Conservation (phyloP, 2,329 filamentous ascomycete genomes). For the Aspergillus thermomutatus region DNA sequence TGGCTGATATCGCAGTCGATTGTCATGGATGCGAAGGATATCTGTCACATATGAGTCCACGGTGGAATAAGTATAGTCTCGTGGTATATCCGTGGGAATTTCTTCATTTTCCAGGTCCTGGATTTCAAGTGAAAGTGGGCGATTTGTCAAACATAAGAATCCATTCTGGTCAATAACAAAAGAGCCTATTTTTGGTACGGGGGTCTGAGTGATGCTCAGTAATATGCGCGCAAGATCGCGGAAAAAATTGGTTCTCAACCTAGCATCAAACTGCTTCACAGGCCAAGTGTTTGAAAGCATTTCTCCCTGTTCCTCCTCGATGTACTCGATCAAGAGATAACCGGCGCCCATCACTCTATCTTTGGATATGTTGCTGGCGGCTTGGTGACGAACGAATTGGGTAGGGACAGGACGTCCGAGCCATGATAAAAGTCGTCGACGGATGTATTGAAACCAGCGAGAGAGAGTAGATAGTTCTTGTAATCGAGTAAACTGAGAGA, state of each 20-base stretch:
- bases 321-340: slow-evolving; percentile 21
- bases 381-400: not conserved
- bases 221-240: slow-evolving; percentile 15
- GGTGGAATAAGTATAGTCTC: slow-evolving; percentile 6
- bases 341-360: not conserved
- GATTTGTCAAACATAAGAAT: slow-evolving; percentile 15
- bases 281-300: slow-evolving; percentile 24
- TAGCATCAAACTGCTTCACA: slow-evolving; percentile 8
- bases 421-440: slow-evolving; percentile 3
- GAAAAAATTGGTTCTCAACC: slow-evolving; percentile 19
- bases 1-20: slow-evolving; percentile 16
- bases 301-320: slow-evolving; percentile 12
- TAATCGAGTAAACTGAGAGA: slow-evolving; percentile 1
- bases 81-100: slow-evolving; percentile 4
- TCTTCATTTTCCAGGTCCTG: slow-evolving; percentile 8
- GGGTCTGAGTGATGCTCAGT: slow-evolving; percentile 14
- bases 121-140: slow-evolving; percentile 12
- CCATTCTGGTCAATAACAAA: slow-evolving; percentile 27
- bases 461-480: not conserved
- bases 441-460: slow-evolving; percentile 4
- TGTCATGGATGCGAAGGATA: slow-evolving; percentile 8
- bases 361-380: slow-evolving; percentile 11
- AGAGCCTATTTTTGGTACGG: slow-evolving; percentile 34
- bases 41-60: slow-evolving; percentile 8
- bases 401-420: slow-evolving; percentile 3